phyloP scores from a whole-genome alignment of 805 yeast species.

The Candida michaelii region DNA sequence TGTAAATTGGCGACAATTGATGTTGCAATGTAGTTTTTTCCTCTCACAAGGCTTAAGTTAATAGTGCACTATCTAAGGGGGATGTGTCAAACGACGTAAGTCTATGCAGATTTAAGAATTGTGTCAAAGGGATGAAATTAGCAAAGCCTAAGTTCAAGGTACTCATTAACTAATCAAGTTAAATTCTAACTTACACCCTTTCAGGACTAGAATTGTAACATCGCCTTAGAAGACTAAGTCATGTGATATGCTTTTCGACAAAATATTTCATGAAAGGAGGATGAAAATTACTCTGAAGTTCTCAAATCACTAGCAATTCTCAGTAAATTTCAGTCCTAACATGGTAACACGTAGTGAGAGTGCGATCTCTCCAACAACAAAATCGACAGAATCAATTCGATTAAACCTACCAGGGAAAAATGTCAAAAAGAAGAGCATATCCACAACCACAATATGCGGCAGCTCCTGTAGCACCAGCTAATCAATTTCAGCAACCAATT shows the following conservation, averaged over 20 bases:
- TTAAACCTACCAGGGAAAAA: not conserved
- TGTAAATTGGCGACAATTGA: too few relatives aligned
- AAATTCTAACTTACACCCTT: too few relatives aligned
- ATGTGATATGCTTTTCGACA: too few relatives aligned
- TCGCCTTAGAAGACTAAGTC: too few relatives aligned
- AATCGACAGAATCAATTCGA: constrained; percentile 1
- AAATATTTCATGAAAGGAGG: not conserved
- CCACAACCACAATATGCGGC: constrained; percentile 47
- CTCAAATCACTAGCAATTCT: not conserved
- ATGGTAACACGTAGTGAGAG: constrained; percentile 1
- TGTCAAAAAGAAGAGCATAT: constrained; percentile 45
- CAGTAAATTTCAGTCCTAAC: not conserved
- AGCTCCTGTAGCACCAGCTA: constrained; percentile 20
- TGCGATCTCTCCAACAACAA: constrained; percentile 1
- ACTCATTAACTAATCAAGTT: too few relatives aligned
- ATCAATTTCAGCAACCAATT: constrained; percentile 8
- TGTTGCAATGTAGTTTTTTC: not conserved
- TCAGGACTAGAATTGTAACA: too few relatives aligned
- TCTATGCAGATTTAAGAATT: not conserved
- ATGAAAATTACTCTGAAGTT: not conserved
- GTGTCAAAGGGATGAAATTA: not conserved
- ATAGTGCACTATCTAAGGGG: not conserved
- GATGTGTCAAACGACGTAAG: not conserved
- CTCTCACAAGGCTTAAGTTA: not conserved
- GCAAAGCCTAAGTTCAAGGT: not conserved